Evolutionary conservation across 495 filamentous ascomycete species (phyloP).

Genomic region (Pyronema domesticum): DNA sequence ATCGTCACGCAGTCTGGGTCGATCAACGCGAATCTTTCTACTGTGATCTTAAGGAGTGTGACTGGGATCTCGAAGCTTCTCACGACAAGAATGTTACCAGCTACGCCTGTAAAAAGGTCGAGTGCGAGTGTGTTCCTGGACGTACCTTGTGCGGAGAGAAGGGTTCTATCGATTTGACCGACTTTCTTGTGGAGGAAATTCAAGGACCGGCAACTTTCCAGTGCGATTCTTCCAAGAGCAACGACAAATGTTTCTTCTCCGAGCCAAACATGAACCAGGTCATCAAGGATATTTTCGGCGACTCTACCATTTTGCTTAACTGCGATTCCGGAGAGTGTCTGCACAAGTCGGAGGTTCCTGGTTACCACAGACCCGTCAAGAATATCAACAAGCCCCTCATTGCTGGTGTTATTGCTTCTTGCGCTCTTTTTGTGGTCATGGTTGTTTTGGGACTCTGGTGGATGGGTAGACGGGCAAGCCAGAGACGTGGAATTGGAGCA

Average conservation of each 20-base stretch:
- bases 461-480: conserved; percentile 49
- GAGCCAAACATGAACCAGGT: conserved; percentile 81
- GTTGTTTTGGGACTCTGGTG: conserved; percentile 78
- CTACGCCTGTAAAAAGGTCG: conserved; percentile 68
- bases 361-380: conserved; percentile 74
- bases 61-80: conserved; percentile 48
- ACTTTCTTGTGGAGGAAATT: conserved; percentile 65
- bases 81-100: conserved; percentile 58
- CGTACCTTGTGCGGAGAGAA: conserved; percentile 85
- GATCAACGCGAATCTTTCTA: conserved; percentile 90
- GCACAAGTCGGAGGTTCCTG: conserved; percentile 77
- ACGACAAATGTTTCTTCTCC: conserved; percentile 58
- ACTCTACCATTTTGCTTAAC: conserved; percentile 64
- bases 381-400: conserved; percentile 95
- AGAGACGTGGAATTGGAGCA: conserved; percentile 47
- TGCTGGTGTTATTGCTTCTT: conserved; percentile 79
- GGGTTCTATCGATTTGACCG: conserved; percentile 78
- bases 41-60: conserved; percentile 68
- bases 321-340: conserved; percentile 85
- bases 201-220: conserved; percentile 71
- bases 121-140: conserved; percentile 73
- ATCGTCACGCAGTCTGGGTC: conserved; percentile 56
- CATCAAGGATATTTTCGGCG: conserved; percentile 75
- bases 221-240: conserved; percentile 33
- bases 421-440: conserved; percentile 68